These are phyloP conservation scores for Cryoendolithus antarcticus DNA, from an alignment of 2,329 filamentous ascomycete genomes.

Conservation along the genomic window DNA sequence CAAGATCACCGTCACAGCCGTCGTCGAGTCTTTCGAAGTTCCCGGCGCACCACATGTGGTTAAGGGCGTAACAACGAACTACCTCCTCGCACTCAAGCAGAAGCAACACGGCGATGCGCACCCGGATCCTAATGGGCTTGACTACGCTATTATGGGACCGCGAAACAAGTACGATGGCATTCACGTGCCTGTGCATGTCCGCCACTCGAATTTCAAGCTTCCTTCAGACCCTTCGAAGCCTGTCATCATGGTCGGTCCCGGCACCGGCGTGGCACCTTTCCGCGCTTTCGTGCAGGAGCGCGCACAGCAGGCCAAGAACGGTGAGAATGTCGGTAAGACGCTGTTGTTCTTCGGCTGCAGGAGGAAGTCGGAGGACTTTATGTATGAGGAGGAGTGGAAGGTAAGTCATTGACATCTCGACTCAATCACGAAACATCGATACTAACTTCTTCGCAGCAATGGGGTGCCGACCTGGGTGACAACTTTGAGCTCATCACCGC, in stretches of 20 bases:
- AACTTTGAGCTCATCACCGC: constrained; percentile 84
- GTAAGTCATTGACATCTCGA: constrained; percentile 41
- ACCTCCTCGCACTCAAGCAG: constrained; percentile 84
- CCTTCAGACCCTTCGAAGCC: constrained; percentile 90
- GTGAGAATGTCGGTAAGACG: constrained; percentile 73
- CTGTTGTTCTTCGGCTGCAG: constrained; percentile 93
- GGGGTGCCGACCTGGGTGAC: constrained; percentile 71
- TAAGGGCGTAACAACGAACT: constrained; percentile 94
- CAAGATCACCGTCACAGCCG: constrained; percentile 87
- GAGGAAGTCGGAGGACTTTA: constrained; percentile 74
- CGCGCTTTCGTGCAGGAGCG: constrained; percentile 90
- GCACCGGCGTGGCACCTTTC: constrained; percentile 94
- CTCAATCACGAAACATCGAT: neutral
- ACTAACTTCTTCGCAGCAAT: constrained; percentile 46
- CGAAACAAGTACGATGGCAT: constrained; percentile 96
- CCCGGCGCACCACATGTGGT: constrained; percentile 67
- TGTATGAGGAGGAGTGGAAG: constrained; percentile 87
- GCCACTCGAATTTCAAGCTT: constrained; percentile 98
- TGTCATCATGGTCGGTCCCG: constrained; percentile 89
- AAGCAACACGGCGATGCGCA: constrained; percentile 84
- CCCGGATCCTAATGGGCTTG: constrained; percentile 71
- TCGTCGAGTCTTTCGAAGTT: constrained; percentile 74
- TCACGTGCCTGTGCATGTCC: constrained; percentile 87
- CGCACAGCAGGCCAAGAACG: constrained; percentile 66
- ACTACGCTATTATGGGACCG: constrained; percentile 77